These are phyloP conservation scores for Bruguiera sexangula DNA, from an alignment of 345 rosid genomes.

Conservation along the genomic window DNA sequence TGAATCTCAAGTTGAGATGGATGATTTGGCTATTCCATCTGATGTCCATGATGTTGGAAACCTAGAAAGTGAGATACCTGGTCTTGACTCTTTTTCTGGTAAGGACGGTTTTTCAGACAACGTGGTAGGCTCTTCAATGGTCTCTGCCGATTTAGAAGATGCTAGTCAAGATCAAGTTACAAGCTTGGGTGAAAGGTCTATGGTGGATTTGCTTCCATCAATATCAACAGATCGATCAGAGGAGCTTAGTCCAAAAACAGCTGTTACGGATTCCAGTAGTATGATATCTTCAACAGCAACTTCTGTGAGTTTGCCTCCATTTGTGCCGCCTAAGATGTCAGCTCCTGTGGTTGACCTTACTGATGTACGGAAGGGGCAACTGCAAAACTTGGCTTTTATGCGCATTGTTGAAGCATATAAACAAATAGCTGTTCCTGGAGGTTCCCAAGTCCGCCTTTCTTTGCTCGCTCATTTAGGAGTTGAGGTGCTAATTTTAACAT, in stretches of 20 bases:
- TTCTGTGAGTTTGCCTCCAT: slow-evolving; percentile 45
- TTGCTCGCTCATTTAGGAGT: slow-evolving; percentile 79
- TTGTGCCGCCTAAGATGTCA: slow-evolving; percentile 77
- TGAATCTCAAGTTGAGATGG: slow-evolving; percentile 40
- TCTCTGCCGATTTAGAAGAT: slow-evolving; percentile 55
- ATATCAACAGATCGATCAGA: slow-evolving; percentile 75
- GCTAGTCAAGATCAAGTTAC: slow-evolving; percentile 57
- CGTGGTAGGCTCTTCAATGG: slow-evolving; percentile 50
- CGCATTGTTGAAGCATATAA: slow-evolving; percentile 82
- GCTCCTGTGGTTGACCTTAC: slow-evolving; percentile 81
- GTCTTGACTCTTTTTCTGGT: slow-evolving; percentile 62
- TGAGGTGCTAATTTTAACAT: slow-evolving; percentile 54
- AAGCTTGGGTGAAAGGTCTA: slow-evolving; percentile 45
- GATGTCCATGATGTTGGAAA: slow-evolving; percentile 40
- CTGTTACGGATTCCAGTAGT: slow-evolving; percentile 41
- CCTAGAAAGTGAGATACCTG: slow-evolving; percentile 74
- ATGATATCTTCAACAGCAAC: slow-evolving; percentile 57
- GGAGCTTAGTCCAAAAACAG: slow-evolving; percentile 73
- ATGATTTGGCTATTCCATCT: slow-evolving; percentile 31
- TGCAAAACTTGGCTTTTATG: slow-evolving; percentile 62
- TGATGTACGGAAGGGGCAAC: slow-evolving; percentile 73
- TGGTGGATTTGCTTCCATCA: slow-evolving; percentile 51
- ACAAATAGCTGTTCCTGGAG: slow-evolving; percentile 75
- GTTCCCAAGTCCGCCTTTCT: slow-evolving; percentile 71
- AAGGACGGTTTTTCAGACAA: slow-evolving; percentile 53